These are phyloP conservation scores for Phytomonas francai DNA, from an alignment of 208 protist species.

Conservation along the genomic window DNA sequence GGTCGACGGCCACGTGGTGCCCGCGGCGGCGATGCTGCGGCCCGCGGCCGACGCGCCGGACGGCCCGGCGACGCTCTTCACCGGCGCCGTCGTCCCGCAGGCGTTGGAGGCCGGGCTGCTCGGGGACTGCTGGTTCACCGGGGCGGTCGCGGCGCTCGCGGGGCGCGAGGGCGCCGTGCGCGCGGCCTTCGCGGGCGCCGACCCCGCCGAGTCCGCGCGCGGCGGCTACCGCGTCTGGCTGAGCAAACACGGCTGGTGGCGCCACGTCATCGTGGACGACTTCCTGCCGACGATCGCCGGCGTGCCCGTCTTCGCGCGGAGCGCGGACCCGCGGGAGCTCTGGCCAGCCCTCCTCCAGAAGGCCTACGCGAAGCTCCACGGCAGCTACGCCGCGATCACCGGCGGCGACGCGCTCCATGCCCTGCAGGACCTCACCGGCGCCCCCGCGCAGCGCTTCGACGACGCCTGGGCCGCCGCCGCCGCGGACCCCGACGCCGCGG, in stretches of 20 bases:
- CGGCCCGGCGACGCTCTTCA: constrained; percentile 14
- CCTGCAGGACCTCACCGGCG: constrained; percentile 54
- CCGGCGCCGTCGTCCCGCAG: constrained; percentile 30
- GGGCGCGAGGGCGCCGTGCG: constrained; percentile 21
- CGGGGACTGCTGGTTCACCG: constrained; percentile 60
- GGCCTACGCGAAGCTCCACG: constrained; percentile 81
- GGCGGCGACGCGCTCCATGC: constrained; percentile 53
- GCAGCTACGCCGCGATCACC: constrained; percentile 61
- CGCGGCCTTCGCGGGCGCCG: constrained; percentile 15
- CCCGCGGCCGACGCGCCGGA: constrained; percentile 14
- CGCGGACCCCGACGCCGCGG: not conserved
- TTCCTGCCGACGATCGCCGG: constrained; percentile 34
- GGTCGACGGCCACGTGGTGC: constrained; percentile 27
- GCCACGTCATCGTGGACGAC: constrained; percentile 46
- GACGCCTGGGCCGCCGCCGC: constrained; percentile 30
- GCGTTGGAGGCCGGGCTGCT: constrained; percentile 44
- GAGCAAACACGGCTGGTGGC: constrained; percentile 63
- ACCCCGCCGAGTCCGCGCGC: constrained; percentile 21
- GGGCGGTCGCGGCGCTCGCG: constrained; percentile 31
- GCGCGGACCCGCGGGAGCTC: constrained; percentile 32
- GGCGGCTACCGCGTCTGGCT: constrained; percentile 48
- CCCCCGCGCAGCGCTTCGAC: constrained; percentile 34
- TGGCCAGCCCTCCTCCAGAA: constrained; percentile 77
- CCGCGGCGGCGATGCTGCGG: constrained; percentile 30
- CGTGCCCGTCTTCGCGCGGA: constrained; percentile 28